phyloP scores from a whole-genome alignment of 352 stramenopile species.

The Aphanomyces euteiches region DNA sequence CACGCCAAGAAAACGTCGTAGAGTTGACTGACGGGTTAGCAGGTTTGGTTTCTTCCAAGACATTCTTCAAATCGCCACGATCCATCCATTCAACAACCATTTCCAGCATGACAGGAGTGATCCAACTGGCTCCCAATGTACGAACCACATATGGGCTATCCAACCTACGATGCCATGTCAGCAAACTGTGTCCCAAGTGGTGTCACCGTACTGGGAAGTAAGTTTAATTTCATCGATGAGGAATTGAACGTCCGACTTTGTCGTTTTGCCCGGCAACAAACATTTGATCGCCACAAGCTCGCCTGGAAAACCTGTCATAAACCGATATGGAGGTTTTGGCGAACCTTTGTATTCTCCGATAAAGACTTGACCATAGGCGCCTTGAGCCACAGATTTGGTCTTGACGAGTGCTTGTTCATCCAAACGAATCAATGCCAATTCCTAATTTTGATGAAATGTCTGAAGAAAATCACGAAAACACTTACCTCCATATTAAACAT shows the following conservation, averaged over 20 bases:
- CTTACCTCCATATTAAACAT: slow-evolving; percentile 15
- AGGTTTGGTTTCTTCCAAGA: slow-evolving; percentile 5
- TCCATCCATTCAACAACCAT: slow-evolving; percentile 31
- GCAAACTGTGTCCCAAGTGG: neutral
- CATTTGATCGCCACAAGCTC: slow-evolving; percentile 15
- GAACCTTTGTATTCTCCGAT: slow-evolving; percentile 16
- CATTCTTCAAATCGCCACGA: slow-evolving; percentile 21
- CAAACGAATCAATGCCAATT: slow-evolving; percentile 19
- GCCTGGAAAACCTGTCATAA: neutral
- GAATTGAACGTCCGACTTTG: neutral
- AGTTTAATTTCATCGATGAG: slow-evolving; percentile 16
- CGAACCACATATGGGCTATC: slow-evolving; percentile 18
- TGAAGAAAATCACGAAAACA: neutral
- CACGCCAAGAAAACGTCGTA: neutral
- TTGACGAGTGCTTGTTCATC: slow-evolving; percentile 21
- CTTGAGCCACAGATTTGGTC: slow-evolving; percentile 11
- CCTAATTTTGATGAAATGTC: neutral
- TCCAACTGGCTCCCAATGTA: slow-evolving; percentile 22
- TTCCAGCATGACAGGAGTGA: slow-evolving; percentile 13
- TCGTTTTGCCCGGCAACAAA: slow-evolving; percentile 6
- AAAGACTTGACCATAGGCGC: slow-evolving; percentile 17
- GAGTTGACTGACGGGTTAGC: neutral
- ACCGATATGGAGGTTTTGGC: neutral
- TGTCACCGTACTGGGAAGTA: neutral
- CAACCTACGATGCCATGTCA: neutral